Conservation (phyloP, 2,329 filamentous ascomycete genomes). For the Fusarium burgessii region DNA sequence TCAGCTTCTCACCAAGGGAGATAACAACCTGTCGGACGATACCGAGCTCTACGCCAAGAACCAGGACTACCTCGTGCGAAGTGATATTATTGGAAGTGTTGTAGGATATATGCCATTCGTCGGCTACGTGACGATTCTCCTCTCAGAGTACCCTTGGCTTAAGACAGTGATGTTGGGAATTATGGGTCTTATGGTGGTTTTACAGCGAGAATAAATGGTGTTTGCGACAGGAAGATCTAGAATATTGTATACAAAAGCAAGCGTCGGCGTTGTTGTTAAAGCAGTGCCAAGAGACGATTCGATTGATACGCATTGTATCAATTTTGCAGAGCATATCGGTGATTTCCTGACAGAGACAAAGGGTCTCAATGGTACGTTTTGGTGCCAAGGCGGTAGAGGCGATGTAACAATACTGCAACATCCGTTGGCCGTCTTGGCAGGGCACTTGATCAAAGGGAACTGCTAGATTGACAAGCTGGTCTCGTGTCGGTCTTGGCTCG, state of each 20-base stretch:
- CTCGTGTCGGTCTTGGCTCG: neutral
- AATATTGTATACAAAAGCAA: constrained; percentile 5
- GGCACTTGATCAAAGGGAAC: neutral
- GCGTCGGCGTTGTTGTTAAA: neutral
- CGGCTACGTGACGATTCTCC: constrained; percentile 94
- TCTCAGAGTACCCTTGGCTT: constrained; percentile 96
- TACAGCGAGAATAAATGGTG: constrained; percentile 81
- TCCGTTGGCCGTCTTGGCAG: constrained; percentile 9
- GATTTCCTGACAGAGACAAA: constrained; percentile 12
- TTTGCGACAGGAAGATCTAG: neutral
- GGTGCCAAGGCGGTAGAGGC: constrained; percentile 18
- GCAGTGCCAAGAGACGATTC: constrained; percentile 2
- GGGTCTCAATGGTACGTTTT: neutral
- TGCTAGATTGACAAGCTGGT: neutral
- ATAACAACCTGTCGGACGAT: constrained; percentile 95
- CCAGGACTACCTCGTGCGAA: constrained; percentile 86
- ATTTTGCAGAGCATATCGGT: constrained; percentile 17
- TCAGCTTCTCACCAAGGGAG: constrained; percentile 94
- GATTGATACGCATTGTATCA: constrained; percentile 29
- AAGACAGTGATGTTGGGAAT: constrained; percentile 95
- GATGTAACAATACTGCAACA: constrained; percentile 4
- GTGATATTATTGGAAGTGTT: constrained; percentile 94
- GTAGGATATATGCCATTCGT: constrained; percentile 93
- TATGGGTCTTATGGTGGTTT: constrained; percentile 93
- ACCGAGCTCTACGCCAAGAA: constrained; percentile 86